These are phyloP conservation scores for Trametes hirsuta DNA, from an alignment of 1,284 basidiomycete genomes.

Conservation along the genomic window DNA sequence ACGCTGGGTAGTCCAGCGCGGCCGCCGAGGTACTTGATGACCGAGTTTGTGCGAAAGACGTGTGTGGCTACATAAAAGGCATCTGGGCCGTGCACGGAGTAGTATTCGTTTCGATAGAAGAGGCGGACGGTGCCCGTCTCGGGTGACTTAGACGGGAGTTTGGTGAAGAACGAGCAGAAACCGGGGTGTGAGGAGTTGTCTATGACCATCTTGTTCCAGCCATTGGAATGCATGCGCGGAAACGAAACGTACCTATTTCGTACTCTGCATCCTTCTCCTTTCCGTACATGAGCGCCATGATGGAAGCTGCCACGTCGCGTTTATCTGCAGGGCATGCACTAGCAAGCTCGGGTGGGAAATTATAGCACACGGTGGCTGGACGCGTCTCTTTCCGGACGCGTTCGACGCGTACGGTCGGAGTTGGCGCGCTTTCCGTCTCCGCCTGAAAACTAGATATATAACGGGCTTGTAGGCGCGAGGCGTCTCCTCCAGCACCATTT, in stretches of 20 bases:
- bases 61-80: slow-evolving; percentile 87
- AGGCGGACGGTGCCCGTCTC: slow-evolving; percentile 78
- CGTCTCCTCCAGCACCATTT: slow-evolving; percentile 31
- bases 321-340: neutral
- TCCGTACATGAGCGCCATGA: slow-evolving; percentile 68
- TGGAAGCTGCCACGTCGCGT: slow-evolving; percentile 6
- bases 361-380: slow-evolving; percentile 6
- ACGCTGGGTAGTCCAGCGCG: slow-evolving; percentile 75
- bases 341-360: neutral
- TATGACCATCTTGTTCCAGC: slow-evolving; percentile 29
- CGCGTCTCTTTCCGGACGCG: slow-evolving; percentile 19
- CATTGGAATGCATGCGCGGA: neutral
- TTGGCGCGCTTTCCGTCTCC: slow-evolving; percentile 27
- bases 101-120: slow-evolving; percentile 87
- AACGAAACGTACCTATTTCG: slow-evolving; percentile 32
- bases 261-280: slow-evolving; percentile 64
- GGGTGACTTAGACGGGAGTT: slow-evolving; percentile 68
- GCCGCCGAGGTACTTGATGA: slow-evolving; percentile 83
- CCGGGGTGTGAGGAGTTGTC: slow-evolving; percentile 56
- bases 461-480: neutral
- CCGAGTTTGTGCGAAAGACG: slow-evolving; percentile 85
- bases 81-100: slow-evolving; percentile 88
- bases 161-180: slow-evolving; percentile 76
- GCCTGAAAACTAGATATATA: neutral
- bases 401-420: slow-evolving; percentile 29